Evolutionary conservation across 352 stramenopile species (phyloP).

Genomic region (Phytophthora meadii): DNA sequence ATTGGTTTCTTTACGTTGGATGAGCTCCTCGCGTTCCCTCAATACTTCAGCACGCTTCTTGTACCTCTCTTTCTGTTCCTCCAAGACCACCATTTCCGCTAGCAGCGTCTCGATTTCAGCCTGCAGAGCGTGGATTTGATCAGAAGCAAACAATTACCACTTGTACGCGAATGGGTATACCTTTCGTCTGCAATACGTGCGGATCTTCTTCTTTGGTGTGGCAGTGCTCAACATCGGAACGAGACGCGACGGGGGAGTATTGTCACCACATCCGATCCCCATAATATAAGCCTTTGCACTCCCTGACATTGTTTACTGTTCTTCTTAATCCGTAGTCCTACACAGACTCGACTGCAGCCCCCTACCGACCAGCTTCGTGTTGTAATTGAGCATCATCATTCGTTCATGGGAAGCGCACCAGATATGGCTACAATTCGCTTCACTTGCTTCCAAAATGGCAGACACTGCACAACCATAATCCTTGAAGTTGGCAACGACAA

Average conservation of each 20-base stretch:
- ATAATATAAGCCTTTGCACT: neutral
- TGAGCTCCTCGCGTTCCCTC: slow-evolving; percentile 19
- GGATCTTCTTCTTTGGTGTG: slow-evolving; percentile 27
- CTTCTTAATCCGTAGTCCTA: neutral
- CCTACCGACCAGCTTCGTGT: neutral
- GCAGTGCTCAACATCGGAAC: neutral
- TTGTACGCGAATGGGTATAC: neutral
- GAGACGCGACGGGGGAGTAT: slow-evolving; percentile 2
- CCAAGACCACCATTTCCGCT: slow-evolving; percentile 22
- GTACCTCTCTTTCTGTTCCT: slow-evolving; percentile 18
- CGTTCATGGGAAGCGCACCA: neutral
- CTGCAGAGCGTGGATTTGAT: slow-evolving; percentile 2
- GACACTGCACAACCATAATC: slow-evolving; percentile 15
- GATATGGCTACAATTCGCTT: slow-evolving; percentile 12
- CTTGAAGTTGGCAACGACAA: slow-evolving; percentile 29
- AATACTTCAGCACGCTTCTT: slow-evolving; percentile 13
- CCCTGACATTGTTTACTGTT: neutral
- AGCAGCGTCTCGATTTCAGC: slow-evolving; percentile 28
- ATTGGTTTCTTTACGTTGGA: slow-evolving; percentile 20
- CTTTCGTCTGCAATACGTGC: slow-evolving; percentile 35
- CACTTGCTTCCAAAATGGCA: slow-evolving; percentile 15
- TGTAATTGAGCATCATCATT: slow-evolving; percentile 22
- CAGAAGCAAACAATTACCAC: too few relatives aligned
- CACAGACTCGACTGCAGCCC: neutral
- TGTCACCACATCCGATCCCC: neutral